phyloP scores from a whole-genome alignment of 306 rosid genomes.

The Casuarina cunninghamiana region DNA sequence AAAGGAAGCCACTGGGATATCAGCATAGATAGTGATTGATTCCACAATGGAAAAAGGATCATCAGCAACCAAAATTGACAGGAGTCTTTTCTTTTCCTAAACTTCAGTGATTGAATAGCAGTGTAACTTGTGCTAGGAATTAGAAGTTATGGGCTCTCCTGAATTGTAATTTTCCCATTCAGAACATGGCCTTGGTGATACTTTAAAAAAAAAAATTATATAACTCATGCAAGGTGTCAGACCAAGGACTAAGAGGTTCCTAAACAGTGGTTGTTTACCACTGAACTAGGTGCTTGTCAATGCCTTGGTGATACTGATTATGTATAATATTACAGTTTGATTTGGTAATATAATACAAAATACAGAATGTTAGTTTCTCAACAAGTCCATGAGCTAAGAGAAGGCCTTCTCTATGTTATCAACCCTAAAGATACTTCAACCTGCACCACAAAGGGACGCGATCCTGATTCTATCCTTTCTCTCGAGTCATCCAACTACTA shows the following conservation, averaged over 20 bases:
- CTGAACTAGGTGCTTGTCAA: too few species aligned
- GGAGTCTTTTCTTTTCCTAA: neutral
- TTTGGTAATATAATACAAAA: slow-evolving; percentile 8
- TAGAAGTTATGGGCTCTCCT: slow-evolving; percentile 6
- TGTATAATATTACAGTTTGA: slow-evolving; percentile 22
- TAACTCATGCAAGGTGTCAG: too few species aligned
- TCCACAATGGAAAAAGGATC: neutral
- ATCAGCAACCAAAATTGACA: neutral
- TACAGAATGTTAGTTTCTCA: neutral
- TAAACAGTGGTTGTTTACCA: too few species aligned
- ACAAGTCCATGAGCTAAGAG: neutral
- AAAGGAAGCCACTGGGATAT: slow-evolving; percentile 73
- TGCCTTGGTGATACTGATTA: slow-evolving; percentile 13
- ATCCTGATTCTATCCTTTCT: neutral
- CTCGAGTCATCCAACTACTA: neutral
- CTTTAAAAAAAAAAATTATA: too few species aligned
- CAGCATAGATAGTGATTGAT: slow-evolving; percentile 43
- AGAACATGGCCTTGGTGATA: slow-evolving; percentile 19
- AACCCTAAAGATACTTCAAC: neutral
- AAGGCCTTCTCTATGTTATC: neutral
- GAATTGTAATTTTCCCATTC: neutral
- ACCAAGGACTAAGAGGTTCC: too few species aligned
- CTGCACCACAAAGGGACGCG: too few species aligned
- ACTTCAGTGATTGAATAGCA: slow-evolving; percentile 11
- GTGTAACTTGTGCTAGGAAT: neutral